Evolutionary conservation across 176 grass and related monocot species (phyloP).

Genomic region (Eragrostis nindensis): DNA sequence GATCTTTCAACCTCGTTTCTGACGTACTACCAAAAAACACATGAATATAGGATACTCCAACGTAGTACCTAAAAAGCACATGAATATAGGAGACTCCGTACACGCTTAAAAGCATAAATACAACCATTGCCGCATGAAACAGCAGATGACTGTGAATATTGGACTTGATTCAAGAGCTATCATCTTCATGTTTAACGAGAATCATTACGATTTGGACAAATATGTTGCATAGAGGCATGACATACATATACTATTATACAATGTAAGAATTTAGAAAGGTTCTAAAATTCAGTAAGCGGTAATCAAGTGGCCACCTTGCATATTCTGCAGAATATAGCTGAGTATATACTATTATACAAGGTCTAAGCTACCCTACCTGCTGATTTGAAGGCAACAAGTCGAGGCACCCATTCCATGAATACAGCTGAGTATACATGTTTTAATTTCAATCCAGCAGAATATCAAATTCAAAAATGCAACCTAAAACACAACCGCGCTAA

Average conservation of each 20-base stretch:
- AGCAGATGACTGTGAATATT: not conserved
- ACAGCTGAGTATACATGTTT: not conserved
- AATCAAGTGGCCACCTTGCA: not conserved
- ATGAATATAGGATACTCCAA: not conserved
- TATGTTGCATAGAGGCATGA: conserved; percentile 21
- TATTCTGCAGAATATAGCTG: too few relatives aligned
- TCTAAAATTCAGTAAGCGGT: not conserved
- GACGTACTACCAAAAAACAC: not conserved
- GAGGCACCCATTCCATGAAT: too few relatives aligned
- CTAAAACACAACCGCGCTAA: too few relatives aligned
- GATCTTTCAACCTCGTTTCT: not conserved
- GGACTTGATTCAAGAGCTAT: not conserved
- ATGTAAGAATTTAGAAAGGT: conserved; percentile 1
- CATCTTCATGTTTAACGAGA: conserved; percentile 21
- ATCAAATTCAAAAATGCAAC: not conserved
- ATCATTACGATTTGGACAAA: conserved; percentile 1
- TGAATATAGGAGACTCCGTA: too few relatives aligned
- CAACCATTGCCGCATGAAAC: not conserved
- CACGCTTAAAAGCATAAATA: conserved; percentile 8
- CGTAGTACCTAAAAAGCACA: too few relatives aligned
- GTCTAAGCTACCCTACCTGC: not conserved
- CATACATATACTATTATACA: not conserved
- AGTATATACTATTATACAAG: not conserved
- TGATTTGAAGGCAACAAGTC: not conserved
- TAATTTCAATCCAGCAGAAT: not conserved